Evolutionary conservation across 768 basidiomycete genomes (phyloP).

Genomic region (Termitomyces sp.): DNA sequence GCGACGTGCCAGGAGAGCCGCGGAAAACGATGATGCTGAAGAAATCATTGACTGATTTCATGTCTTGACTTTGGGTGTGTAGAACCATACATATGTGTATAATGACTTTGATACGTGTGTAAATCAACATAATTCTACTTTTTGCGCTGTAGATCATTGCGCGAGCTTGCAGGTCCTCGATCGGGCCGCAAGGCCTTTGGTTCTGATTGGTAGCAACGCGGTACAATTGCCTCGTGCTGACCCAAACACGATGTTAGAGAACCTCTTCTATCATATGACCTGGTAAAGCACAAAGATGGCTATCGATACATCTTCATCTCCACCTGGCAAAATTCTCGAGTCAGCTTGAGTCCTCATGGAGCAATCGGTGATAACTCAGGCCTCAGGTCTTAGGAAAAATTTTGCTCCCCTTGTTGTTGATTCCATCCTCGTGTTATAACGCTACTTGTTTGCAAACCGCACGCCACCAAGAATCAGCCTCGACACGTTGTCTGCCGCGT

Average conservation of each 20-base stretch:
- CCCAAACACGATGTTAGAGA: conserved; percentile 6
- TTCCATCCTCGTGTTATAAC: not conserved
- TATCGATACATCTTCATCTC: conserved; percentile 9
- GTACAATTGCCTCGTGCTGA: conserved; percentile 8
- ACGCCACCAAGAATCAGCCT: conserved; percentile 3
- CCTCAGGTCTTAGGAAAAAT: not conserved
- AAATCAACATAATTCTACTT: conserved; percentile 1
- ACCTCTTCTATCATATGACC: conserved; percentile 9
- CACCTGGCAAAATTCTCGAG: not conserved
- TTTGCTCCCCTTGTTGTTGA: not conserved
- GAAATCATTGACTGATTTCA: conserved; percentile 43
- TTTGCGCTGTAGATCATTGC: not conserved
- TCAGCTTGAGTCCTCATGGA: not conserved
- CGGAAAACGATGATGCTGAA: conserved; percentile 59
- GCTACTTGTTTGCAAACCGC: not conserved
- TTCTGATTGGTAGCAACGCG: not conserved
- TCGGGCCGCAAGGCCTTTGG: not conserved
- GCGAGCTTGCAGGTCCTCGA: not conserved
- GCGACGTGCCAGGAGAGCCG: conserved; percentile 48
- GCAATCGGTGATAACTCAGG: not conserved
- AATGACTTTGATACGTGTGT: conserved; percentile 7
- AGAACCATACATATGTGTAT: conserved; percentile 6
- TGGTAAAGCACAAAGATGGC: conserved; percentile 3
- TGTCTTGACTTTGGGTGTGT: not conserved
- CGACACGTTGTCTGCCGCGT: not conserved